Conservation (phyloP, 345 rosid genomes). For the Bruguiera parviflora region DNA sequence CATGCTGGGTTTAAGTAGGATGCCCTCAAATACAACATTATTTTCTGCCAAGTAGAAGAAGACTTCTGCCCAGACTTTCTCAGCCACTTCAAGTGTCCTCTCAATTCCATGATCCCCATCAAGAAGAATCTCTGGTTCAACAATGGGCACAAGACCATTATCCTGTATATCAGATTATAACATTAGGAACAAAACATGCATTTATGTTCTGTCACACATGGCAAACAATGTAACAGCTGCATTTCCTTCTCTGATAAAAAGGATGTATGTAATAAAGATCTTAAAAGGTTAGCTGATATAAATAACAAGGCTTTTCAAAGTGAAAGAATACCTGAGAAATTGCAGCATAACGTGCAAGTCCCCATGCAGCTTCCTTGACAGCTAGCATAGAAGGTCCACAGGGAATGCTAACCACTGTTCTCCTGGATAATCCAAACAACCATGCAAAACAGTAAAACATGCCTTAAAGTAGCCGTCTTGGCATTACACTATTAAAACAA, state of each 20-base stretch:
- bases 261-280: no score
- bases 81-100: conserved; percentile 94
- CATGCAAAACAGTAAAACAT: background rate
- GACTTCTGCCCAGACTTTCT: conserved; percentile 98
- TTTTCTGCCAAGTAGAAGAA: conserved; percentile 91
- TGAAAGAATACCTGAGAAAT: conserved; percentile 67
- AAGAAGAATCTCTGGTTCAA: conserved; percentile 97
- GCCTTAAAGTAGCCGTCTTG: background rate
- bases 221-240: background rate
- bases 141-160: conserved; percentile 95
- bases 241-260: background rate
- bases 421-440: conserved; percentile 45
- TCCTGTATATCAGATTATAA: conserved; percentile 45
- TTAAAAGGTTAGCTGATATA: no score
- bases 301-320: background rate
- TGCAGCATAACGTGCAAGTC: conserved; percentile 92
- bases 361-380: conserved; percentile 99
- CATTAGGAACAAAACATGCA: background rate
- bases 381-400: conserved; percentile 97
- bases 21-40: conserved; percentile 86
- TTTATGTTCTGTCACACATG: background rate
- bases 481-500: background rate
- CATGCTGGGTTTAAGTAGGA: conserved; percentile 97
- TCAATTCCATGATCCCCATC: conserved; percentile 95
- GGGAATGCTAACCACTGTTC: conserved; percentile 94